phyloP scores from a whole-genome alignment of 176 grass and related monocot genomes.

The Eragrostis nindensis region DNA sequence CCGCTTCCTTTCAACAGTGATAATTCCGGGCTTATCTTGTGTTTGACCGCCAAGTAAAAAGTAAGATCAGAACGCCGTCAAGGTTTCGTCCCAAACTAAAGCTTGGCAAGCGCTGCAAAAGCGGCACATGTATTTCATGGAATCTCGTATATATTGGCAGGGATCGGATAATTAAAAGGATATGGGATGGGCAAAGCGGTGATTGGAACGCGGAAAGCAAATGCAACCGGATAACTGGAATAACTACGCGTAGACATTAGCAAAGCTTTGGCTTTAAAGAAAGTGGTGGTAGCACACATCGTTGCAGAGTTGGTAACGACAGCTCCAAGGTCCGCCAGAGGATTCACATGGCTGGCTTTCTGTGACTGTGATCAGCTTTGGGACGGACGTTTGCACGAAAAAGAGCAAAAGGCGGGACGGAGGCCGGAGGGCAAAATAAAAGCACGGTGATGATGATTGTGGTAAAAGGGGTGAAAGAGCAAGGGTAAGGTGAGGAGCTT shows the following conservation, averaged over 20 bases:
- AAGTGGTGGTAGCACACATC: not conserved
- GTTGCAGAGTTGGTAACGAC: slow-evolving; percentile 24
- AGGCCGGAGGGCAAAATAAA: slow-evolving; percentile 6
- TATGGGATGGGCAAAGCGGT: not conserved
- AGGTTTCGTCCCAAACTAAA: not conserved
- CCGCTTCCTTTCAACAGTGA: not conserved
- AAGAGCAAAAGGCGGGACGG: slow-evolving; percentile 26
- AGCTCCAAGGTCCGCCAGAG: slow-evolving; percentile 29
- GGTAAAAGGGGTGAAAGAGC: slow-evolving; percentile 28
- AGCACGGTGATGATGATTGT: slow-evolving; percentile 17
- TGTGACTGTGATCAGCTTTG: slow-evolving; percentile 43
- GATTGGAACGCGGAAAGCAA: slow-evolving; percentile 22
- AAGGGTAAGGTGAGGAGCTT: not conserved
- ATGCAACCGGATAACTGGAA: not conserved
- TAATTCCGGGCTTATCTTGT: not conserved
- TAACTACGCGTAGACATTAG: not conserved
- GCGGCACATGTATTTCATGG: not conserved
- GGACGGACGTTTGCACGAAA: not conserved
- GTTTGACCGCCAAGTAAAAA: too few relatives aligned
- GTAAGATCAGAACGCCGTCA: too few relatives aligned
- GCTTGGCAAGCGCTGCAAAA: slow-evolving; percentile 9
- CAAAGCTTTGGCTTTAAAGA: slow-evolving; percentile 33
- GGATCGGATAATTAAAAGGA: not conserved
- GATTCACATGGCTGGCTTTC: not conserved
- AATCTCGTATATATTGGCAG: slow-evolving; percentile 9